Evolutionary conservation across 352 stramenopile species (phyloP), one percentile per base, ranked within the genome.

Genomic region (Phytophthora pistaciae): DNA sequence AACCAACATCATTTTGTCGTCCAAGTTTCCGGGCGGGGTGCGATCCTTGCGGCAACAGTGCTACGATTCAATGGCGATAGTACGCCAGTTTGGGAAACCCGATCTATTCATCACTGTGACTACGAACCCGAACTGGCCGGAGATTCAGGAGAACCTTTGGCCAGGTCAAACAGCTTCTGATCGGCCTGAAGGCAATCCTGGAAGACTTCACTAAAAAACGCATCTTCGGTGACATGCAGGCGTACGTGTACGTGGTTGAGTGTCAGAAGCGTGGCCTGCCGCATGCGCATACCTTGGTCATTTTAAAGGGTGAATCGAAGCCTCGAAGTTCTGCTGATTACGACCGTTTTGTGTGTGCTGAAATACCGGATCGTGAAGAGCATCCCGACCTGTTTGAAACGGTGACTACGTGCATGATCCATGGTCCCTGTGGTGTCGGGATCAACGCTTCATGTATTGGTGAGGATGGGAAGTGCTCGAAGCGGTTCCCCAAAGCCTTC

Each of bases 41-140:
- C n/a, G n/a, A n/a, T n/a, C n/a, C n/a, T n/a, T n/a, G n/a, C n/a
- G n/a, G n/a, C n/a, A n/a, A n/a, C n/a, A n/a, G n/a, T n/a, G n/a
- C n/a, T n/a, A n/a, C n/a, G n/a, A n/a, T n/a, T n/a, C n/a, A n/a
- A n/a, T n/a, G n/a, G n/a, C n/a, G n/a, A n/a, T n/a, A n/a, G n/a
- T n/a, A n/a, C n/a, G n/a, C n/a, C n/a, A n/a, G n/a, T n/a, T 64
- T 44, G 79, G 77, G 6, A 80, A 76, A 20, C 78, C 78, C 6
- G 68, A 87, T 16, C 57, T 83, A 3, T 91, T 91, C 70, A 75
- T 88, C 20, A 85, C 83, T 0, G 68, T 87, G 8, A 86, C 78
- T 8, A 77, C 57, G 20, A 91, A 89, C 57, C 71, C 78, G 1
- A 73, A 66, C 23, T 88, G 74, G 74, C 20, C 42, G 8, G 80